Base-by-base conservation (phyloP, 371 early-diverging fungal genomes). In the Haplosporangium sp. region DNA sequence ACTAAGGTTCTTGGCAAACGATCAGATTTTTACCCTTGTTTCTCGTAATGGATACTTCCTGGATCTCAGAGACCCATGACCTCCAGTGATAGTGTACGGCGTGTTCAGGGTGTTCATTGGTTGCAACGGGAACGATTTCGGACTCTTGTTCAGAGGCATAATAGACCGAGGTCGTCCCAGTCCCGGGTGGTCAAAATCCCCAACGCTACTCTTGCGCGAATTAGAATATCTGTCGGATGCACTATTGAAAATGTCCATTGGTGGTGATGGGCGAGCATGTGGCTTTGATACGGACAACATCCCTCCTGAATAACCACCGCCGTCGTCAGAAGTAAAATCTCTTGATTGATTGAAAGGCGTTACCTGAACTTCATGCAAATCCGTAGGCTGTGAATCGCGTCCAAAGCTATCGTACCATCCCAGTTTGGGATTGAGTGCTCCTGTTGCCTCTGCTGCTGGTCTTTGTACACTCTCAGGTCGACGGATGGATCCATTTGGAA, bases 171-270 rank as follows among this genome's bases (percentile, higher is more conserved):
- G 8, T 5, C 41, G 12, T 14, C 47, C 36, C 13, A 62, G 10
- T 14, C 50, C 62, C 8, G n/a, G n/a, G 6, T 12, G 37, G 2
- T 14, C 48, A 18, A 47, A 40, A 29, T 66, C 67, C 8, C 47
- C 67, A 18, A 64, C 55, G 43, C 65, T 68, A 36, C 56, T 74
- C 21, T 64, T 69, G 4, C 65, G 60, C 6, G 69, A 74, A 4
- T 56, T 29, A 9, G 36, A 58, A 5, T 62, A 47, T 14, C 29
- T 8, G n/a, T 66, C 66, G 5, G 58, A 45, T 18, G 16, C 52
- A 5, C n/a, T 37, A 16, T 8, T 10, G 37, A 14, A 43, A 36
- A 48, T 13, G 23, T 43, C 58, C 37, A 12, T 10, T 18, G 14
- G n/a, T 40, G 41, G n/a, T 7, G 52, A 40, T 21, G 53, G 13